Percentiles rank a stretch among this genome's conserved stretches.
These are phyloP conservation scores for Echinosphaeria canescens DNA, from an alignment of 2,329 filamentous ascomycete genomes.

Conservation along the genomic window DNA sequence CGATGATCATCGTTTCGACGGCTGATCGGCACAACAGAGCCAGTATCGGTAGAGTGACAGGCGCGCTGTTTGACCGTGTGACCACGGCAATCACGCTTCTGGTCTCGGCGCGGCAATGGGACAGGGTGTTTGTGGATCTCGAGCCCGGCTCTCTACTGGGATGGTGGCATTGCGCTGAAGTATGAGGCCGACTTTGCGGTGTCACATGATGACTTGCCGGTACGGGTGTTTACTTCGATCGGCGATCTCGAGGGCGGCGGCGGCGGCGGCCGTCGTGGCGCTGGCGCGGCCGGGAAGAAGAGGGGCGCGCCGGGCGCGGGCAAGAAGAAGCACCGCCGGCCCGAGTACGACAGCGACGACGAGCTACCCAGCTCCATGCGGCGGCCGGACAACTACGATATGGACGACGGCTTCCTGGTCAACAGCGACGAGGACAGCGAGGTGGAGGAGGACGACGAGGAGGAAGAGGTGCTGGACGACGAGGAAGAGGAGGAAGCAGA, in stretches of 20 bases:
- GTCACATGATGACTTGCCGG: too few species aligned
- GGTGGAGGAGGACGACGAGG: constrained; percentile 33
- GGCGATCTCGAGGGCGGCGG: constrained; percentile 44
- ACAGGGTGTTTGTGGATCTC: too few species aligned
- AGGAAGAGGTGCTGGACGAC: constrained; percentile 32
- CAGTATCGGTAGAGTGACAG: too few species aligned
- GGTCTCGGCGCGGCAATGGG: too few species aligned
- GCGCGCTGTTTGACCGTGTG: too few species aligned
- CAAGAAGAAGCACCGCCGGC: constrained; percentile 28
- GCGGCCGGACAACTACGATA: constrained; percentile 55
- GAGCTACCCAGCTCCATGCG: constrained; percentile 38
- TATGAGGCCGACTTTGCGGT: too few species aligned
- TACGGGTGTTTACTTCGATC: too few species aligned
- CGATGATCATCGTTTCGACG: too few species aligned
- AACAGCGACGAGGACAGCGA: constrained; percentile 50
- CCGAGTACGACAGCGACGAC: constrained; percentile 60
- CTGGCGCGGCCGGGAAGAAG: constrained; percentile 25
- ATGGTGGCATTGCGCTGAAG: too few species aligned
- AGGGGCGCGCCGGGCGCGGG: constrained; percentile 25
- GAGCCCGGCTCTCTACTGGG: too few species aligned
- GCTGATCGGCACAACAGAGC: too few species aligned
- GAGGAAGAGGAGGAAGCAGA: constrained; percentile 23
- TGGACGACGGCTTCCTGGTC: constrained; percentile 61
- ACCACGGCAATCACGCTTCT: too few species aligned
- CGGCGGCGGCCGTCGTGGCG: constrained; percentile 13